These are phyloP conservation scores for Ophiocordyceps robertsii DNA, from an alignment of 2,329 filamentous ascomycete species.

Conservation along the genomic window DNA sequence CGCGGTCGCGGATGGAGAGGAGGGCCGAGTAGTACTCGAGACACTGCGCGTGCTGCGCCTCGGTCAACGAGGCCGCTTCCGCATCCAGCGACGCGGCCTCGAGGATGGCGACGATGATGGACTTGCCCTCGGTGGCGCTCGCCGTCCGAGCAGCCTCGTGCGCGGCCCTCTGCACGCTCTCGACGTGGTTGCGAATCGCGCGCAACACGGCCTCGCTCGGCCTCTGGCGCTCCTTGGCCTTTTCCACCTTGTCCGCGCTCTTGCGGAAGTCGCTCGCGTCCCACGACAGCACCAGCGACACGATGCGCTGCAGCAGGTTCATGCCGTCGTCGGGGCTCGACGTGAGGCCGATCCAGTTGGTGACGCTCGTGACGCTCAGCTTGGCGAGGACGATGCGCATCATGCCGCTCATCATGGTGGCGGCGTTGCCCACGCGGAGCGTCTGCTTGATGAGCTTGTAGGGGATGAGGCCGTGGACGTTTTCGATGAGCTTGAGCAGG, in stretches of 20 bases:
- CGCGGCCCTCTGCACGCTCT: constrained; percentile 30
- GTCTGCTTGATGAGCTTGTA: constrained; percentile 63
- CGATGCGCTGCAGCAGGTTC: constrained; percentile 68
- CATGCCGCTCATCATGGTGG: constrained; percentile 69
- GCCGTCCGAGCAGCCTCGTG: constrained; percentile 45
- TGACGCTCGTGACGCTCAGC: constrained; percentile 57
- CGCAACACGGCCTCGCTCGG: constrained; percentile 48
- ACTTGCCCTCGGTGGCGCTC: constrained; percentile 37
- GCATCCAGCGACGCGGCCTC: constrained; percentile 29
- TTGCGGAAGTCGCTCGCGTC: constrained; percentile 59
- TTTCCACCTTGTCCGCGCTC: constrained; percentile 50
- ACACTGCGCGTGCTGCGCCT: constrained; percentile 48
- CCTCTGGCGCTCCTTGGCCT: constrained; percentile 30
- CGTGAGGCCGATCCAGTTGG: constrained; percentile 68
- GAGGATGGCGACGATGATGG: constrained; percentile 56
- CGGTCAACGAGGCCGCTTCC: constrained; percentile 32
- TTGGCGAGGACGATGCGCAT: constrained; percentile 64
- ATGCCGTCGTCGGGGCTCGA: constrained; percentile 61
- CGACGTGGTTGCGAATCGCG: constrained; percentile 45
- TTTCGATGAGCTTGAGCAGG: constrained; percentile 56
- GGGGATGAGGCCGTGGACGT: constrained; percentile 55
- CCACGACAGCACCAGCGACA: constrained; percentile 60
- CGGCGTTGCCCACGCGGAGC: constrained; percentile 62
- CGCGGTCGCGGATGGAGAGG: constrained; percentile 61
- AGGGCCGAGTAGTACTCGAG: constrained; percentile 58